Percentiles rank a stretch among this genome's conserved stretches.
phyloP scores from a whole-genome alignment of 768 basidiomycete genomes.

The Suillus clintonianus region DNA sequence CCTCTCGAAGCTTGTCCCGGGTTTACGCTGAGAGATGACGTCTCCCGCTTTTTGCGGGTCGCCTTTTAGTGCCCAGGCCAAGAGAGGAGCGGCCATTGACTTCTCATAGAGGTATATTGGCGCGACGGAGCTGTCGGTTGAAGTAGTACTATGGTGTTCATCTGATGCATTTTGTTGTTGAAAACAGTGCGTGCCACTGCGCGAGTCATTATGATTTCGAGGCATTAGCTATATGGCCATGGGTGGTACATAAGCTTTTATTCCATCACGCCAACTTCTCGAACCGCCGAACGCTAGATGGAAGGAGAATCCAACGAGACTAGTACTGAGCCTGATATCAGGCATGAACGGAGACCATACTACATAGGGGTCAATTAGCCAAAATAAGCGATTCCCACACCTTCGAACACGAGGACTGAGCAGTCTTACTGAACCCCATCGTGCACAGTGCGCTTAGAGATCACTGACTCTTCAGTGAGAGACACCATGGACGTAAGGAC shows the following conservation, averaged over 20 bases:
- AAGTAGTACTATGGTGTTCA: background rate
- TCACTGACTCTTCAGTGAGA: background rate
- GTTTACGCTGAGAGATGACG: background rate
- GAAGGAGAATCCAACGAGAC: too few relatives aligned
- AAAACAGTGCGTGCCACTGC: too few relatives aligned
- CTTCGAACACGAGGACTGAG: background rate
- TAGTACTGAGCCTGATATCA: too few relatives aligned
- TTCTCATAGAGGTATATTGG: background rate
- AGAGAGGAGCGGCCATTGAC: background rate
- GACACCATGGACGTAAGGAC: conserved; percentile 16
- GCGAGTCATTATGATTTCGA: too few relatives aligned
- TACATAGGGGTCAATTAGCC: background rate
- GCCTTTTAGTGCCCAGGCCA: background rate
- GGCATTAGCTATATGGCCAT: too few relatives aligned
- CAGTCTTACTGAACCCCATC: too few relatives aligned
- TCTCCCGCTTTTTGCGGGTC: background rate
- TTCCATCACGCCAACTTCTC: too few relatives aligned
- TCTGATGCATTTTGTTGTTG: background rate
- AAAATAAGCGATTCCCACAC: background rate
- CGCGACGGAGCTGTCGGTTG: background rate
- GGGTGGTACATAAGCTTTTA: too few relatives aligned
- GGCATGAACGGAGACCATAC: too few relatives aligned
- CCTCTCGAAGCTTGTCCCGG: background rate
- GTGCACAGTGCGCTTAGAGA: background rate
- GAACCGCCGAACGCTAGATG: too few relatives aligned